A percentile compares a stretch with the other conserved stretches of the same genome.
These are phyloP conservation scores for Boletus speciosus DNA, from an alignment of 768 basidiomycete species.

Conservation along the genomic window DNA sequence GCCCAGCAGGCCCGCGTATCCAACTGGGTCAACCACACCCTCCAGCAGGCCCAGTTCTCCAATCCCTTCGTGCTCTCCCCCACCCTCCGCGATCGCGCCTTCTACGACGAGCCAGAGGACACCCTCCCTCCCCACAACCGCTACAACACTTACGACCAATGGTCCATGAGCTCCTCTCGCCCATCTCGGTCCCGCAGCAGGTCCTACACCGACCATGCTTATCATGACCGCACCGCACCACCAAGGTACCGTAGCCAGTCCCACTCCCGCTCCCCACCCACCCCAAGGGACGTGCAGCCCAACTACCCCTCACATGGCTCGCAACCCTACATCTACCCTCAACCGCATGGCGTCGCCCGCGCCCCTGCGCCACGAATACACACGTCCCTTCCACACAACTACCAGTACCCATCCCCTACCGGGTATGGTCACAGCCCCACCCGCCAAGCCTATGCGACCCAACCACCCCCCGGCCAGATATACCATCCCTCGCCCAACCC, in stretches of 20 bases:
- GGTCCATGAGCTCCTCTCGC: constrained; percentile 19
- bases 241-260: constrained; percentile 25
- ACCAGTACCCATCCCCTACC: constrained; percentile 16
- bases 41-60: constrained; percentile 25
- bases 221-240: constrained; percentile 15
- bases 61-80: constrained; percentile 31
- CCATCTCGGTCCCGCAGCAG: constrained; percentile 22
- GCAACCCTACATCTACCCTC: constrained; percentile 17
- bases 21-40: constrained; percentile 48
- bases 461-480: constrained; percentile 30
- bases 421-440: constrained; percentile 10
- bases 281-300: constrained; percentile 14
- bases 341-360: constrained; percentile 12
- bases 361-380: constrained; percentile 15
- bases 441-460: constrained; percentile 17
- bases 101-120: constrained; percentile 20
- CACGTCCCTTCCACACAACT: constrained; percentile 16
- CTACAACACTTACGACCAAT: constrained; percentile 12
- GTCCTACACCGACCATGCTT: constrained; percentile 23
- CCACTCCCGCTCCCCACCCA: constrained; percentile 21
- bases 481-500: constrained; percentile 14
- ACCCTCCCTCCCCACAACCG: background rate
- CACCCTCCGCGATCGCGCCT: constrained; percentile 28
- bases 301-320: constrained; percentile 13
- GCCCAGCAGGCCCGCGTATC: constrained; percentile 47